Evolutionary conservation across 2,329 filamentous ascomycete genomes (phyloP).

Genomic region (Phoma sp.): DNA sequence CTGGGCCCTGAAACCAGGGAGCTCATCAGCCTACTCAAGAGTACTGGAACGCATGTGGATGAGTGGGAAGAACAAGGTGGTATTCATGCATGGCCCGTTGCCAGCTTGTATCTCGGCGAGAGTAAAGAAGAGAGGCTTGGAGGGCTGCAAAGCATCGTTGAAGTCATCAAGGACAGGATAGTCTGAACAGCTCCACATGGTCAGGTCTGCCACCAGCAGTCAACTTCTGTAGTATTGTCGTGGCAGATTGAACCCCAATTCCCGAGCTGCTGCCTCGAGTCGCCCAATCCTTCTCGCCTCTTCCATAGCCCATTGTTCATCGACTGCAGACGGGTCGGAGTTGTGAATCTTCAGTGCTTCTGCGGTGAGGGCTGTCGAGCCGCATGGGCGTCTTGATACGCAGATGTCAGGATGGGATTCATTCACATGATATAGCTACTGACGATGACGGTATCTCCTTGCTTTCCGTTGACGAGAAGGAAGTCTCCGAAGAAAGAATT

Average conservation of each 20-base stretch:
- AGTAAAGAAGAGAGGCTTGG: slow-evolving; percentile 53
- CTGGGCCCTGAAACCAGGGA: slow-evolving; percentile 72
- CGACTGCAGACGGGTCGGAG: not conserved
- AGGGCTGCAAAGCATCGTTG: slow-evolving; percentile 55
- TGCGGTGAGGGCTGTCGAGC: slow-evolving; percentile 5
- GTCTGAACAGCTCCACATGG: slow-evolving; percentile 4
- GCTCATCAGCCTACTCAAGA: slow-evolving; percentile 62
- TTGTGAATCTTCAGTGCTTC: slow-evolving; percentile 1
- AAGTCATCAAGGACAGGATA: slow-evolving; percentile 41
- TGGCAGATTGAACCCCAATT: slow-evolving; percentile 12
- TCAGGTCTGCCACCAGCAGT: not conserved
- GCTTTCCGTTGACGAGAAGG: too few relatives aligned
- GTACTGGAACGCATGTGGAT: slow-evolving; percentile 61
- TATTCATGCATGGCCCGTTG: slow-evolving; percentile 85
- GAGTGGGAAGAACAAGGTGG: slow-evolving; percentile 67
- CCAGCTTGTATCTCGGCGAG: slow-evolving; percentile 62
- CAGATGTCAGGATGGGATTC: not conserved
- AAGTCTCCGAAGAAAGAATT: too few relatives aligned
- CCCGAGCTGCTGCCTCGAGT: slow-evolving; percentile 8
- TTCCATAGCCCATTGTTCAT: slow-evolving; percentile 9
- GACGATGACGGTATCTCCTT: not conserved
- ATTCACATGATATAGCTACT: not conserved
- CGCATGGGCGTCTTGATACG: not conserved
- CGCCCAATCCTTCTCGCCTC: slow-evolving; percentile 1
- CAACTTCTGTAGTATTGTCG: slow-evolving; percentile 4